Evolutionary conservation across 768 basidiomycete genomes (phyloP), one percentile per base, ranked within the genome.

Genomic region (Phanerodontia chrysosporium): DNA sequence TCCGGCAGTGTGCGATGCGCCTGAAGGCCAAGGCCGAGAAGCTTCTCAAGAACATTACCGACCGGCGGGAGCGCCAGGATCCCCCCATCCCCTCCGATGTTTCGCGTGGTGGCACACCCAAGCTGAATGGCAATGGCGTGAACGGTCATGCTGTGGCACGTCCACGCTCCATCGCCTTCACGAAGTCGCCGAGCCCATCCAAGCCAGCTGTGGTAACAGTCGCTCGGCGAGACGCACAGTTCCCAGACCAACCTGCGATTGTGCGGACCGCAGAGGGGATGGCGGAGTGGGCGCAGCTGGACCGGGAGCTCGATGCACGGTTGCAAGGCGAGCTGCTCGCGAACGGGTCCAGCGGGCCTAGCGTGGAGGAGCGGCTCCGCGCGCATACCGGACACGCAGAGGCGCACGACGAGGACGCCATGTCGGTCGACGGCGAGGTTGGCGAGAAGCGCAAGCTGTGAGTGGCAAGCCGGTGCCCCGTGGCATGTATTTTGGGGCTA

Each of bases 1-100:
- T 99, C 45, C 86, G 94, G 45, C 82, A 80, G 55, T 89, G 89
- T 60, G 95, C 91, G 2, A 80, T 82, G 54, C 87, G 91, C 36
- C 83, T 99, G 64, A 84, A 88, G 66, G 78, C 79, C 60, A 95
- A 96, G 72, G 89, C 95, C 0, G 89, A 95, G 57, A 83, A 85
- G 63, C 83, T 98, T 25, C 83, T 98, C 21, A 85, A 85, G 66
- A 87, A 95, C 67, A 88, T 98, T 64, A 91, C 90, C 1, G 97
- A 98, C 73, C 83, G 86, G 66, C 88, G 86, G 66, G 92, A 95
- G 66, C 84, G 90, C 59, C 74, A 81, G 1, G 89, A 92, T 66
- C 89, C 88, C 18, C 67, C 69, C 58, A 85, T 91, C 57, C 89
- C 89, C 25, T 65, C 73, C 27, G 73, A 75, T 55, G 69, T 78